Percentiles rank a stretch among this genome's conserved stretches.
These are phyloP conservation scores for Lyophyllum decastes DNA, from an alignment of 768 basidiomycete species.

Conservation along the genomic window DNA sequence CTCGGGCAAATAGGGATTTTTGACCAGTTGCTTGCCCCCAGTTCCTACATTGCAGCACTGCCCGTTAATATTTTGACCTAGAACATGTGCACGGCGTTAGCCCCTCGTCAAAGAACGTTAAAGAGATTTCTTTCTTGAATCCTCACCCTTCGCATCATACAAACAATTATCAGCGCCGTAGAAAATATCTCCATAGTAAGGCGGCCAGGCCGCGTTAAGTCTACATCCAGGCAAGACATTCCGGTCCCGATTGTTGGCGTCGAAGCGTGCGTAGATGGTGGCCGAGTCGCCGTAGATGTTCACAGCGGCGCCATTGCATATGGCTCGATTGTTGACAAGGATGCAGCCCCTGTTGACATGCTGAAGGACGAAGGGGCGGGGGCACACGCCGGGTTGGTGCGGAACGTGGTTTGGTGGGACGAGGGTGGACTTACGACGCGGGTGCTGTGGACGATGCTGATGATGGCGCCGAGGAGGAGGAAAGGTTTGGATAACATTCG, in stretches of 20 bases:
- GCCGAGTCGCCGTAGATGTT: background rate
- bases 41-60: background rate
- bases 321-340: background rate
- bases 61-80: background rate
- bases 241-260: background rate
- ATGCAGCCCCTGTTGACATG: constrained; percentile 1
- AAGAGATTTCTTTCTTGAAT: background rate
- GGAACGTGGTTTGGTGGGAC: background rate
- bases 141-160: background rate
- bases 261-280: background rate
- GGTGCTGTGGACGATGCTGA: background rate
- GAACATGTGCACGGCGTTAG: background rate
- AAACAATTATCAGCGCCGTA: constrained; percentile 1
- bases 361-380: background rate
- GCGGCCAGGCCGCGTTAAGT: background rate
- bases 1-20: background rate
- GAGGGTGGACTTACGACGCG: background rate
- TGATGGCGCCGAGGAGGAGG: background rate
- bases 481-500: background rate
- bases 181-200: background rate
- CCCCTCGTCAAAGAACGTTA: background rate
- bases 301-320: background rate
- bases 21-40: background rate
- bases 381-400: too few species aligned
- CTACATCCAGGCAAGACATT: background rate